Percentiles rank a stretch among this genome's conserved stretches.
These are phyloP conservation scores for Pseudogymnoascus sp. DNA, from an alignment of 2,329 filamentous ascomycete genomes.

Conservation along the genomic window DNA sequence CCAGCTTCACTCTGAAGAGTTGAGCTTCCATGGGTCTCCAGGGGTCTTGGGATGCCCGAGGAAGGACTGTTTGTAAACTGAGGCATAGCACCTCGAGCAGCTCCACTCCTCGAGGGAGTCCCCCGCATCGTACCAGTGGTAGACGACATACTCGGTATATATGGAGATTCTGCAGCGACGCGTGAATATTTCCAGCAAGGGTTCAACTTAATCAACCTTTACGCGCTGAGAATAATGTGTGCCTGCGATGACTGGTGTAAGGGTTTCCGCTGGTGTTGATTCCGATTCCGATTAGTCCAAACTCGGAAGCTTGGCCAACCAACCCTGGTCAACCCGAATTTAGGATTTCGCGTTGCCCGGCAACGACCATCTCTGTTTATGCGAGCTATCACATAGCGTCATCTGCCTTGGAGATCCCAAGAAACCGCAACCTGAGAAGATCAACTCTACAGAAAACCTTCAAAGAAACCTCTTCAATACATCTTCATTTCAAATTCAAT, in stretches of 20 bases:
- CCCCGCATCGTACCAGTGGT: conserved; percentile 51
- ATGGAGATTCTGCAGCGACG: not conserved
- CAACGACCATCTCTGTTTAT: conserved; percentile 10
- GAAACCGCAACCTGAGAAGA: conserved; percentile 6
- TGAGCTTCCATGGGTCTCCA: conserved; percentile 44
- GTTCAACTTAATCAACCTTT: conserved; percentile 7
- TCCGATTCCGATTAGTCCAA: conserved; percentile 7
- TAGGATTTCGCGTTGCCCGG: conserved; percentile 1
- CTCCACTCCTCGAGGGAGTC: conserved; percentile 56
- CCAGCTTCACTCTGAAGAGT: conserved; percentile 44
- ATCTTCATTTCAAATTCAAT: not conserved
- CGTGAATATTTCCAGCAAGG: conserved; percentile 4
- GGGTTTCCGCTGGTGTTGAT: conserved; percentile 1
- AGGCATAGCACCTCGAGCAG: conserved; percentile 47
- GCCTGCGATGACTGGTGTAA: conserved; percentile 4
- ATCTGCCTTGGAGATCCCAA: conserved; percentile 5
- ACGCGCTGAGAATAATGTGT: conserved; percentile 2
- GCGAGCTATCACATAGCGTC: conserved; percentile 6
- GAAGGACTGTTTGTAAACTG: conserved; percentile 52
- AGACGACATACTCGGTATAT: conserved; percentile 23
- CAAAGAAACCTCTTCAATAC: not conserved
- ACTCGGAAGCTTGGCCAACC: conserved; percentile 7
- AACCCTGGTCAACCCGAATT: conserved; percentile 2
- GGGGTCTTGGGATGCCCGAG: conserved; percentile 65
- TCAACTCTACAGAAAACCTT: not conserved